phyloP scores from a whole-genome alignment of 306 rosid genomes.

The Argentina anserina region DNA sequence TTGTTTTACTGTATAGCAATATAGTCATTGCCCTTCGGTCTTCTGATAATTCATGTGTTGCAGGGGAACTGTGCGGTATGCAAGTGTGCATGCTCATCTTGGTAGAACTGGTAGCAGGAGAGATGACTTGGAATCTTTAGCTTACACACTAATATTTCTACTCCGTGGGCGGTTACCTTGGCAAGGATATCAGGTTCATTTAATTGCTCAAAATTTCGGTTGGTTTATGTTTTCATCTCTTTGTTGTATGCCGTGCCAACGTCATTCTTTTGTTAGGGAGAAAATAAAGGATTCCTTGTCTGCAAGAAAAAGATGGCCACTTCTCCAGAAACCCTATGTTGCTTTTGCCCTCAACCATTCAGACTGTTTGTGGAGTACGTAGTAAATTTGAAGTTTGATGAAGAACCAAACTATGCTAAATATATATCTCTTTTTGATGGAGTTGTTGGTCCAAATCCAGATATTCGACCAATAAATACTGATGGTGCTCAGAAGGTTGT shows the following conservation, averaged over 20 bases:
- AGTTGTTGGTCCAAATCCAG: conserved; percentile 79
- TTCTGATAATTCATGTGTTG: conserved; percentile 11
- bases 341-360: conserved; percentile 81
- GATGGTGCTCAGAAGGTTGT: conserved; percentile 82
- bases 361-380: conserved; percentile 71
- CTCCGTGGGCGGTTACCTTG: conserved; percentile 88
- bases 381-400: conserved; percentile 76
- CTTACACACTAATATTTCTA: conserved; percentile 82
- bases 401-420: conserved; percentile 86
- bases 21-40: neutral
- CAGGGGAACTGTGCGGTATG: conserved; percentile 86
- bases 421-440: conserved; percentile 81
- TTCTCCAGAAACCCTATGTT: conserved; percentile 62
- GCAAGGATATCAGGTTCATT: conserved; percentile 87
- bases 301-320: conserved; percentile 89
- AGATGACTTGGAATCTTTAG: conserved; percentile 93
- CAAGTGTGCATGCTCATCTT: conserved; percentile 91
- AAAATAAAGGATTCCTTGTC: conserved; percentile 80
- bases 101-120: conserved; percentile 90
- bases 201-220: conserved; percentile 5
- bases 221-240: neutral
- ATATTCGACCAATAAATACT: conserved; percentile 74
- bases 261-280: conserved; percentile 51
- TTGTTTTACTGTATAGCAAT: neutral
- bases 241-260: neutral